phyloP scores from a whole-genome alignment of 345 rosid species.

The Eucalyptus albens region DNA sequence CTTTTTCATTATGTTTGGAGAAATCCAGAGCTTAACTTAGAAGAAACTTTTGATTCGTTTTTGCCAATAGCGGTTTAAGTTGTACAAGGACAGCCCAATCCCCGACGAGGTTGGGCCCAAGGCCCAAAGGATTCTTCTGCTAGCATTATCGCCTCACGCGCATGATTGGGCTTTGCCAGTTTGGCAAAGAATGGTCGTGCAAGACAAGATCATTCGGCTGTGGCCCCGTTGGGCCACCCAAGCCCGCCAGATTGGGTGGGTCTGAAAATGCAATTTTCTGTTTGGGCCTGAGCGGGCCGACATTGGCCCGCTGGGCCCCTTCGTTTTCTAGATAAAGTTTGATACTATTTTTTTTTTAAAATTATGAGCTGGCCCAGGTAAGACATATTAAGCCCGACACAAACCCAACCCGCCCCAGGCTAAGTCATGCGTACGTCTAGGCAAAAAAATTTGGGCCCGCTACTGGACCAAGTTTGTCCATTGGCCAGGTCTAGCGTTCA shows the following conservation, averaged over 20 bases:
- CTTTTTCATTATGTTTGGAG: neutral
- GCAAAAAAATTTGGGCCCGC: neutral
- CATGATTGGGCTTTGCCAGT: neutral
- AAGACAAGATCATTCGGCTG: neutral
- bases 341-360: neutral
- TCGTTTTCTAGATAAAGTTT: neutral
- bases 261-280: neutral
- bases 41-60: neutral
- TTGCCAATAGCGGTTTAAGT: neutral
- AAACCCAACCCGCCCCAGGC: neutral
- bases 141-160: neutral
- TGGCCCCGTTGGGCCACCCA: neutral
- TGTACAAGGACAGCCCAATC: neutral
- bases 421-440: neutral
- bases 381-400: neutral
- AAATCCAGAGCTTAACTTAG: neutral
- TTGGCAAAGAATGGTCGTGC: neutral
- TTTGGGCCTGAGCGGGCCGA: neutral
- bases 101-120: neutral
- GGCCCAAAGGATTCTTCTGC: neutral
- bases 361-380: neutral
- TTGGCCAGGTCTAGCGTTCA: neutral
- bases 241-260: neutral
- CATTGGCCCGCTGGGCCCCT: fast-evolving
- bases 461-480: neutral